phyloP scores from a whole-genome alignment of 2,329 filamentous ascomycete species.

The Hymenoscyphus repandus region DNA sequence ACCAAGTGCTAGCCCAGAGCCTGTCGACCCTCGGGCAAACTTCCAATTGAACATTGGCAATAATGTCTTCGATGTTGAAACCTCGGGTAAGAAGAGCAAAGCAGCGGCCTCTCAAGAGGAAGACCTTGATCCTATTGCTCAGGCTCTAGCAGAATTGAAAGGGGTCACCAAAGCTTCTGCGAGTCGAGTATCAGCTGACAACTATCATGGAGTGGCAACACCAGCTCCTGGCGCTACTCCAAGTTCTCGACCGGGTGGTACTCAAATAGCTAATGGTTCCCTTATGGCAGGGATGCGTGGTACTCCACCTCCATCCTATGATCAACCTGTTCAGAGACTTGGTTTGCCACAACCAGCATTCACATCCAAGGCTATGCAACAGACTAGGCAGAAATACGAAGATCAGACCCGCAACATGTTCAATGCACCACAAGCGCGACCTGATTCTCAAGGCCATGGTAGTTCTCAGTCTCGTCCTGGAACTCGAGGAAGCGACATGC shows the following conservation, averaged over 20 bases:
- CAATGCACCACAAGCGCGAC: conserved; percentile 30
- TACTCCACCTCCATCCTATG: conserved; percentile 84
- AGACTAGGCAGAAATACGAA: conserved; percentile 84
- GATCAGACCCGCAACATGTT: conserved; percentile 81
- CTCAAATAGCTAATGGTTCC: conserved; percentile 36
- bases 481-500: conserved; percentile 54
- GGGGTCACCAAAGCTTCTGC: conserved; percentile 77
- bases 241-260: conserved; percentile 39
- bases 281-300: conserved; percentile 57
- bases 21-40: conserved; percentile 85
- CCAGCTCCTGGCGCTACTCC: conserved; percentile 55
- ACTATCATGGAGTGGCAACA: conserved; percentile 88
- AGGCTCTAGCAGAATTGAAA: conserved; percentile 88
- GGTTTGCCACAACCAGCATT: conserved; percentile 89
- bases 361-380: conserved; percentile 91
- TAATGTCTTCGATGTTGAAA: conserved; percentile 90
- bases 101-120: conserved; percentile 43
- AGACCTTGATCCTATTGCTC: conserved; percentile 81
- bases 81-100: conserved; percentile 58
- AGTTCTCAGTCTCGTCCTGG: conserved; percentile 47
- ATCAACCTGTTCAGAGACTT: conserved; percentile 67
- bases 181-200: conserved; percentile 85
- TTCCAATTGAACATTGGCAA: conserved; percentile 92
- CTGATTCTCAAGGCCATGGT: conserved; percentile 28
- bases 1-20: conserved; percentile 67